Base-by-base conservation (phyloP, 192 early-diverging fungal species). In the Chytriomyces confervae region DNA sequence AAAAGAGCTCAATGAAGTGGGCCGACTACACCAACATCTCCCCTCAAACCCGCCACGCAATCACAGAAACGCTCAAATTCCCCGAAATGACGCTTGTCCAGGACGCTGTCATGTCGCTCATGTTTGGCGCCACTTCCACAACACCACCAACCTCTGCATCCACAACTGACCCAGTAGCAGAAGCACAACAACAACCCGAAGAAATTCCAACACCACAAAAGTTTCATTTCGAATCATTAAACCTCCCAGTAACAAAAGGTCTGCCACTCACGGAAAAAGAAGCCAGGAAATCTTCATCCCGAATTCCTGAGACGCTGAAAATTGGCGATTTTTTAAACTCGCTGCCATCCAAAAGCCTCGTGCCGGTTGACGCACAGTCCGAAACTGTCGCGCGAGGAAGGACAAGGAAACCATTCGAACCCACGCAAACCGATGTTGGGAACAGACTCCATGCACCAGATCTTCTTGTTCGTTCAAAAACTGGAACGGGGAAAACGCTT, bases 401-500 rank as follows among this genome's bases (percentile, higher is more conserved):
- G 36, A 36, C 36, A 36, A 36, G 36, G 36, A 36, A 36, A 36
- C 36, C 36, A 36, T 36, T 36, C 36, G 36, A 36, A 36, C 36
- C 36, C 36, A 36, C 36, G 36, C 24, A 27, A 13, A 27, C 13
- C 24, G 63, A 20, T 6, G 7, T 11, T n/a, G 24, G 13, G 13
- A 29, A 9, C 24, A 23, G 44, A 27, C 6, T 50, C 47, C 47
- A 18, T 44, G 20, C 13, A 53, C 7, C 9, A 53, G 96, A 97
- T 79, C 84, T 96, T 68, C 90, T 97, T 84, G 92, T 96, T 71
- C 92, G 95, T 77, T 95, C 95, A 13, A 95, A 96, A 82, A 97
- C 96, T 13, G 96, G 95, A 80, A 96, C 96, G 0, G 96, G 96
- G 60, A 97, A 98, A 80, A 98, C 96, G 0, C 84, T 94, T 23